Percentiles rank a stretch among this genome's conserved stretches.
Conservation (phyloP, 108 stramenopile genomes). For the Nitzschia sp. region DNA sequence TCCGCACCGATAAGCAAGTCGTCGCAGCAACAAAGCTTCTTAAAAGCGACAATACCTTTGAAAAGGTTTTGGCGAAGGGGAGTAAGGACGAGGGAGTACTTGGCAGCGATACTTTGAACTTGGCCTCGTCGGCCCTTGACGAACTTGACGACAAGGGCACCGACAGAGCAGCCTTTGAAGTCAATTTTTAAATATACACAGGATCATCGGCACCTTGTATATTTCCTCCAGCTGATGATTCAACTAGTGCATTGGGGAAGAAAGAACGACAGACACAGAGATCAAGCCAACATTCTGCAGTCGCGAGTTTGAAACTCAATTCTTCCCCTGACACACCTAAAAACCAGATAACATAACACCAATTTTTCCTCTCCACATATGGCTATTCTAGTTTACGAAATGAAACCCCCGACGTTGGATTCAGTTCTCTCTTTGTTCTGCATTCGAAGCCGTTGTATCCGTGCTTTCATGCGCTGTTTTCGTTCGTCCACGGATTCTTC, state of each 20-base stretch:
- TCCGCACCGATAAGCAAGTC: conserved; percentile 71
- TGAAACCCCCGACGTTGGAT: background rate
- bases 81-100: conserved; percentile 18
- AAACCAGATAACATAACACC: no score
- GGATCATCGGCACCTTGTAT: background rate
- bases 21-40: conserved; percentile 66
- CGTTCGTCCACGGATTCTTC: conserved; percentile 10
- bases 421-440: background rate
- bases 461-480: conserved; percentile 31
- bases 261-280: background rate
- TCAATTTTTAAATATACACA: background rate
- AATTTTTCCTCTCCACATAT: no score
- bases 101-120: background rate
- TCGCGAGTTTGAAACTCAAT: no score
- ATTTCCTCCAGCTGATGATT: background rate
- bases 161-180: background rate
- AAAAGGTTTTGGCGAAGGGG: conserved; percentile 65
- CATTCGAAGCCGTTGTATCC: conserved; percentile 4
- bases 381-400: background rate
- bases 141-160: background rate
- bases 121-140: conserved; percentile 2
- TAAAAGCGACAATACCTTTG: conserved; percentile 55
- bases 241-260: no score
- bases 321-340: no score
- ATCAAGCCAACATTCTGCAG: no score